Evolutionary conservation across 129 eudicot species (phyloP).

Genomic region (Gnaphalium uliginosum): DNA sequence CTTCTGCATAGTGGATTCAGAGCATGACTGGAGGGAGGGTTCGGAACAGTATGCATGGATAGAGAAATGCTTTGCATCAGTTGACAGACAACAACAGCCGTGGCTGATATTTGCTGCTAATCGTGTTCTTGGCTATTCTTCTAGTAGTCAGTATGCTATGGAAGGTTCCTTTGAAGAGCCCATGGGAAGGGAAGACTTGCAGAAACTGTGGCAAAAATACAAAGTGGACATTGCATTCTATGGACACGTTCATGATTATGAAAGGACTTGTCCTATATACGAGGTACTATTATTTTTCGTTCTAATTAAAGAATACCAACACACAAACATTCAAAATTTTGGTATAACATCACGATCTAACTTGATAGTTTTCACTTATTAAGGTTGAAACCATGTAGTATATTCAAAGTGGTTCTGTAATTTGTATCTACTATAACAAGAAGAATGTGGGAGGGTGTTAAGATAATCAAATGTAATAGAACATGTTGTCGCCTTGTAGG

Average conservation of each 20-base stretch:
- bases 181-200: slow-evolving; percentile 67
- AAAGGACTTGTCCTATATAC: slow-evolving; percentile 64
- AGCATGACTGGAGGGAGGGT: slow-evolving; percentile 84
- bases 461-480: no score
- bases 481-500: no score
- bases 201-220: slow-evolving; percentile 70
- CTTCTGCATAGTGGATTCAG: slow-evolving; percentile 73
- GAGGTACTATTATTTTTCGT: slow-evolving; percentile 41
- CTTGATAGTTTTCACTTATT: no score
- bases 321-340: neutral
- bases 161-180: slow-evolving; percentile 69
- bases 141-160: slow-evolving; percentile 41
- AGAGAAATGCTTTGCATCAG: slow-evolving; percentile 64
- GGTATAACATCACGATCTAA: no score
- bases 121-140: slow-evolving; percentile 67
- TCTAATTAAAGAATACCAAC: neutral
- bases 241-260: slow-evolving; percentile 70
- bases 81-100: slow-evolving; percentile 68
- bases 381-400: no score
- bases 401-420: no score
- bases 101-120: slow-evolving; percentile 75
- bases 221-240: slow-evolving; percentile 74
- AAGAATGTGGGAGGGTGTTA: no score
- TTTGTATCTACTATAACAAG: no score
- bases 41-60: slow-evolving; percentile 63